Percentiles rank a stretch among this genome's conserved stretches.
Conservation (phyloP, 805 yeast species). For the Nakazawaea peltata region DNA sequence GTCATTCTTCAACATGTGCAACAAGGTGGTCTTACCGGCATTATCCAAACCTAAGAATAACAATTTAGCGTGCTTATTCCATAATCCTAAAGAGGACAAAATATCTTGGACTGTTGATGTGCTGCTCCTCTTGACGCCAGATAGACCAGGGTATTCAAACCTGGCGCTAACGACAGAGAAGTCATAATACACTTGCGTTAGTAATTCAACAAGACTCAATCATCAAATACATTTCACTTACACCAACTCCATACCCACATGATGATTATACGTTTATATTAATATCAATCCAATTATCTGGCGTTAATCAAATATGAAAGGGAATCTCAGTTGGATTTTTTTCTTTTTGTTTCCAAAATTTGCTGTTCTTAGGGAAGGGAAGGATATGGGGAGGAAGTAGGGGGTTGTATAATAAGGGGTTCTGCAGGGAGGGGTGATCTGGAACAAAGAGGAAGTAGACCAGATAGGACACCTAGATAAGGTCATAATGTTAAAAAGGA, state of each 20-base stretch:
- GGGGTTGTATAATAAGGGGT: too few relatives aligned
- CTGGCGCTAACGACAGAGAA: neutral
- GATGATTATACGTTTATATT: neutral
- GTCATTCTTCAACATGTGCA: constrained; percentile 87
- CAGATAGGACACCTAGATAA: too few relatives aligned
- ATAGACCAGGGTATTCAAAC: neutral
- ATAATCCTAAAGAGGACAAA: constrained; percentile 68
- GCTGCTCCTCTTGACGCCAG: too few relatives aligned
- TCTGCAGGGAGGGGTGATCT: too few relatives aligned
- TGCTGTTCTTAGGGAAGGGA: too few relatives aligned
- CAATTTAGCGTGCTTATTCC: constrained; percentile 95
- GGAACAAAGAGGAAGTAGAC: too few relatives aligned
- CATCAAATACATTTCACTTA: constrained; percentile 17
- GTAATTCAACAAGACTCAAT: neutral
- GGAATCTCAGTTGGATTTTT: too few relatives aligned
- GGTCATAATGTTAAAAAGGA: too few relatives aligned
- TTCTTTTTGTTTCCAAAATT: too few relatives aligned
- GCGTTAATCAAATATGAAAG: constrained; percentile 1
- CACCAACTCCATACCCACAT: constrained; percentile 22
- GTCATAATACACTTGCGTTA: neutral
- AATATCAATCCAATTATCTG: too few relatives aligned
- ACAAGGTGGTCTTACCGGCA: constrained; percentile 91
- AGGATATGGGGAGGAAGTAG: too few relatives aligned
- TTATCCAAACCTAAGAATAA: constrained; percentile 94
- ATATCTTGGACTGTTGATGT: constrained; percentile 53